Evolutionary conservation across 331 rosid genomes (phyloP).

Genomic region (Rhamnella rubrinervis): DNA sequence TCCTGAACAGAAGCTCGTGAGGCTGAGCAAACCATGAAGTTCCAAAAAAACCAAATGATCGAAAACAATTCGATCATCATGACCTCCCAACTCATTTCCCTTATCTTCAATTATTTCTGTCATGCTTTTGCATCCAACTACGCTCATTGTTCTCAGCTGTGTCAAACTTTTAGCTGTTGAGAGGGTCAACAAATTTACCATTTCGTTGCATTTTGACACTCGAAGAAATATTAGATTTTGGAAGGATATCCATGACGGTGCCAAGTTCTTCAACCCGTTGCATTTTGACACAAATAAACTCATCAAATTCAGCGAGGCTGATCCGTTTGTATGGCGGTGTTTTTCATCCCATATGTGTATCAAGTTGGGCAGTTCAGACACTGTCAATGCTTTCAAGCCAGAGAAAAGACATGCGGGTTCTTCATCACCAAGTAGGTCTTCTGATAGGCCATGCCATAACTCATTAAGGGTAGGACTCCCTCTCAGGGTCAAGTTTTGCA

Average conservation of each 20-base stretch:
- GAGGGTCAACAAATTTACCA: neutral
- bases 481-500: neutral
- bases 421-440: too few relatives aligned
- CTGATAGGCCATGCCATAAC: neutral
- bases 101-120: neutral
- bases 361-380: accelerated
- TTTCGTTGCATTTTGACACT: accelerated
- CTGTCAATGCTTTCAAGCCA: neutral
- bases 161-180: neutral
- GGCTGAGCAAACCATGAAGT: neutral
- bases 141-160: neutral
- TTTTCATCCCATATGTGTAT: neutral
- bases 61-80: slow-evolving; percentile 1
- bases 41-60: neutral
- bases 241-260: neutral
- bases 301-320: neutral
- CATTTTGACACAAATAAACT: accelerated
- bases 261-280: neutral
- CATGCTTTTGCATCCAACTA: neutral
- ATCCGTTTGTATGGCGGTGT: neutral
- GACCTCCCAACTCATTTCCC: neutral
- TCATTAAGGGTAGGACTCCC: neutral
- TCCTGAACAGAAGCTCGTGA: neutral
- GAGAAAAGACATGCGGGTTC: neutral
- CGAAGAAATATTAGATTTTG: neutral